phyloP scores from a whole-genome alignment of 31 red algal genomes.

The Asparagopsis taxiformis region DNA sequence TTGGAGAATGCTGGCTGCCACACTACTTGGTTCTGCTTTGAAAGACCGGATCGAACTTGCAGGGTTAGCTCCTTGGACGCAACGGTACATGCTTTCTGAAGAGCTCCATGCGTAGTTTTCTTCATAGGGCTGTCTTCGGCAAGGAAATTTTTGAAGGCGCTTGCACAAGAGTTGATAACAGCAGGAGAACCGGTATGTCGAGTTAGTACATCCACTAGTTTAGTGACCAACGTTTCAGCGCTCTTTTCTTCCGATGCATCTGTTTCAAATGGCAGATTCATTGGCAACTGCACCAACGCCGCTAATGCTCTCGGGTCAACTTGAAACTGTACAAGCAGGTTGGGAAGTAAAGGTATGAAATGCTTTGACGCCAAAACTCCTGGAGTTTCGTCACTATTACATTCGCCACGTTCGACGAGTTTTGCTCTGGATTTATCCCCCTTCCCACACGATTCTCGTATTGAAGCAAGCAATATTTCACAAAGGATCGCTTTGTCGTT shows the following conservation, averaged over 20 bases:
- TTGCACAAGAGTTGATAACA: constrained; percentile 31
- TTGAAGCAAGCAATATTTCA: constrained; percentile 44
- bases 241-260: constrained; percentile 47
- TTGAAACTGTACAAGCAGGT: constrained; percentile 50
- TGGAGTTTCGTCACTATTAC: constrained; percentile 26
- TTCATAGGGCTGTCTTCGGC: constrained; percentile 46
- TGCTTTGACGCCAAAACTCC: constrained; percentile 13
- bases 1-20: constrained; percentile 33
- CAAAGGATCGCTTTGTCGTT: constrained; percentile 29
- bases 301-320: constrained; percentile 21
- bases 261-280: constrained; percentile 37
- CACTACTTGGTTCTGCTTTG: constrained; percentile 35
- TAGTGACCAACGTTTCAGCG: constrained; percentile 6
- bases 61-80: constrained; percentile 34
- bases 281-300: constrained; percentile 45
- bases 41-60: constrained; percentile 29
- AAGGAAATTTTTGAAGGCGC: constrained; percentile 29
- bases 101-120: constrained; percentile 1
- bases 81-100: constrained; percentile 23
- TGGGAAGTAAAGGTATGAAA: constrained; percentile 33
- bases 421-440: constrained; percentile 26
- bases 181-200: constrained; percentile 40
- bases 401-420: constrained; percentile 25
- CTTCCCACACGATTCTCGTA: constrained; percentile 33
- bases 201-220: constrained; percentile 32